phyloP scores from a whole-genome alignment of 2,329 filamentous ascomycete genomes.

The Botrytis hyacinthi region DNA sequence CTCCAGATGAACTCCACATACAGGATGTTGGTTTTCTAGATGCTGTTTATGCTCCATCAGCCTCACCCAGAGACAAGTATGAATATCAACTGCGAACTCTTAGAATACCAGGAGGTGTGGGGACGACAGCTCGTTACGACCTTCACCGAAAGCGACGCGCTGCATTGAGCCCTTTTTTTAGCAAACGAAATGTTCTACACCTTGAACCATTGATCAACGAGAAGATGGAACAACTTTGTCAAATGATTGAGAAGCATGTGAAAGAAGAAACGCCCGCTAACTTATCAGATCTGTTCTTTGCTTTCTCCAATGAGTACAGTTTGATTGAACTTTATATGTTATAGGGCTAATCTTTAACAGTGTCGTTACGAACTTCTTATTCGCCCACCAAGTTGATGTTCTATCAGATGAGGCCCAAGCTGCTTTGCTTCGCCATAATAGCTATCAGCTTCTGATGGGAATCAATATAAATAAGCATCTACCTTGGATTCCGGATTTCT shows the following conservation, averaged over 20 bases:
- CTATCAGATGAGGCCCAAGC: constrained; percentile 20
- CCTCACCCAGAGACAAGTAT: background rate
- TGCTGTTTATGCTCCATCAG: background rate
- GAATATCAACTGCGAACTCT: background rate
- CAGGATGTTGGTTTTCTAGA: background rate
- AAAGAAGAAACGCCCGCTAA: background rate
- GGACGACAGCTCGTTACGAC: background rate
- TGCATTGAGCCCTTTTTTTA: background rate
- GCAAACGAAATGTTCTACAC: background rate
- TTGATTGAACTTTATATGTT: background rate
- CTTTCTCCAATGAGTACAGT: background rate
- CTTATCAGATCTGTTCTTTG: background rate
- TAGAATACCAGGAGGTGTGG: background rate
- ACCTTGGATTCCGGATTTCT: constrained; percentile 21
- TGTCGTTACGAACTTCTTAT: constrained; percentile 22
- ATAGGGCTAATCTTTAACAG: background rate
- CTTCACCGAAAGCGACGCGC: background rate
- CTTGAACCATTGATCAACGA: background rate
- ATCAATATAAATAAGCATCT: constrained; percentile 23
- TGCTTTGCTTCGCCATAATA: constrained; percentile 19
- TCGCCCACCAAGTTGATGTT: constrained; percentile 21
- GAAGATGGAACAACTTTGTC: background rate
- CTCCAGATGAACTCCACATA: background rate
- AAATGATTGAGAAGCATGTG: background rate
- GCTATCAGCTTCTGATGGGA: constrained; percentile 18